phyloP scores from a whole-genome alignment of 1,284 basidiomycete species.

The Tylopilus sp. region DNA sequence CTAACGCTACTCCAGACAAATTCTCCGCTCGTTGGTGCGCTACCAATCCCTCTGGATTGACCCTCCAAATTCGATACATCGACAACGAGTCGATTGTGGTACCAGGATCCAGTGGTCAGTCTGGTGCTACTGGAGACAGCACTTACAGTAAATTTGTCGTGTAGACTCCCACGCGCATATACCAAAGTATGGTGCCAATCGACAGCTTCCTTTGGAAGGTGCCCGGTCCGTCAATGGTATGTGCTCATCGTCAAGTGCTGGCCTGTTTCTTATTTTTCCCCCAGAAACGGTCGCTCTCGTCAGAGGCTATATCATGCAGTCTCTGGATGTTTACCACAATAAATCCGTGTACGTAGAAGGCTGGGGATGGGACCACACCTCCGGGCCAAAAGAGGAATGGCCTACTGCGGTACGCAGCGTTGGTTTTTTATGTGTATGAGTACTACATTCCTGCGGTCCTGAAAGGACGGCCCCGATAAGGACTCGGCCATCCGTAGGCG shows the following conservation, averaged over 20 bases:
- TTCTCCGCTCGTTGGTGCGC: constrained; percentile 42
- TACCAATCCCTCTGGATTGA: constrained; percentile 15
- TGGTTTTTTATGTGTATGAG: not conserved
- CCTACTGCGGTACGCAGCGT: constrained; percentile 60
- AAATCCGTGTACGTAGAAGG: constrained; percentile 70
- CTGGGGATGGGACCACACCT: constrained; percentile 91
- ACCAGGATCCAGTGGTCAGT: constrained; percentile 64
- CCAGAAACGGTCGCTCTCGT: constrained; percentile 65
- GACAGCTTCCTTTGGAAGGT: constrained; percentile 62
- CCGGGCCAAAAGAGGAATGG: constrained; percentile 62
- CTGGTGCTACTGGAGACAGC: constrained; percentile 9
- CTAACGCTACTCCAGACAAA: constrained; percentile 36
- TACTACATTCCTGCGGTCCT: not conserved
- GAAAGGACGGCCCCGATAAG: constrained; percentile 66
- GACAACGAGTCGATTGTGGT: constrained; percentile 55
- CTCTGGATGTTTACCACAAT: constrained; percentile 52
- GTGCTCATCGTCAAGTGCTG: constrained; percentile 1
- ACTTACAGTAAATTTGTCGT: not conserved
- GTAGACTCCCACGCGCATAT: constrained; percentile 81
- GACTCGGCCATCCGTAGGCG: constrained; percentile 66
- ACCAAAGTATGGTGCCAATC: constrained; percentile 69
- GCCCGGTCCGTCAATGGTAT: constrained; percentile 56
- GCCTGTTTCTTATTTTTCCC: not conserved
- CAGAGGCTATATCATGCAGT: constrained; percentile 58
- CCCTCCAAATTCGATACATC: constrained; percentile 47